Percentiles rank a stretch among this genome's conserved stretches.
These are phyloP conservation scores for Mimosa bimucronata DNA, from an alignment of 306 rosid species.

Conservation along the genomic window DNA sequence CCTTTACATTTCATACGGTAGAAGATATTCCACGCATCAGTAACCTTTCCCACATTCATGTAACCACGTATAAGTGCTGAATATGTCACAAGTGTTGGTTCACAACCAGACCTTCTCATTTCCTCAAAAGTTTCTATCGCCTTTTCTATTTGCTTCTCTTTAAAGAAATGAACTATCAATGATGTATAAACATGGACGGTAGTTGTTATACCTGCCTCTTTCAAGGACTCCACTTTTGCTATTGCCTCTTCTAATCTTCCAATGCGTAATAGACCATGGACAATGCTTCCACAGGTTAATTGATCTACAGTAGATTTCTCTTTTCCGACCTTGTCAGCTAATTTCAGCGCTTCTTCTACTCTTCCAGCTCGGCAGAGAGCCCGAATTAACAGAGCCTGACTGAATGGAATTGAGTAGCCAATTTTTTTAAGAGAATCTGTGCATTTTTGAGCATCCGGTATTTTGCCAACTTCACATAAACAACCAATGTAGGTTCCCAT, in stretches of 20 bases:
- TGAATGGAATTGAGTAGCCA: slow-evolving; percentile 61
- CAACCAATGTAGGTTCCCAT: slow-evolving; percentile 70
- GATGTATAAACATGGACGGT: slow-evolving; percentile 86
- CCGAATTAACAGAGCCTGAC: slow-evolving; percentile 64
- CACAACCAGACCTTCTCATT: slow-evolving; percentile 70
- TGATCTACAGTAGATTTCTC: slow-evolving; percentile 54
- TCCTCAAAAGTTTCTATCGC: slow-evolving; percentile 59
- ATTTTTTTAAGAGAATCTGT: slow-evolving; percentile 54
- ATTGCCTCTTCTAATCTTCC: slow-evolving; percentile 71
- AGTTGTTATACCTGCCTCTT: slow-evolving; percentile 57
- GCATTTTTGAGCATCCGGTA: slow-evolving; percentile 68
- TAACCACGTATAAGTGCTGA: slow-evolving; percentile 75
- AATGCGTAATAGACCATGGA: slow-evolving; percentile 71
- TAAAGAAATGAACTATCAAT: slow-evolving; percentile 65
- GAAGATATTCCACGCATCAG: slow-evolving; percentile 77
- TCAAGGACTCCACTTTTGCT: slow-evolving; percentile 68
- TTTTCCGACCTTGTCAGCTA: slow-evolving; percentile 49
- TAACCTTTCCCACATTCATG: slow-evolving; percentile 61
- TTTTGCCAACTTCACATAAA: slow-evolving; percentile 69
- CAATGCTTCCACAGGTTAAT: slow-evolving; percentile 77
- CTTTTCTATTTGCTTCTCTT: slow-evolving; percentile 61
- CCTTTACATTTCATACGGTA: slow-evolving; percentile 70
- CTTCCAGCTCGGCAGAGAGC: slow-evolving; percentile 78
- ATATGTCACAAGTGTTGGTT: slow-evolving; percentile 72
- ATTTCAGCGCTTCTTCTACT: slow-evolving; percentile 72